Evolutionary conservation across 805 yeast species (phyloP).

Genomic region (Lipomyces chichibuensis): DNA sequence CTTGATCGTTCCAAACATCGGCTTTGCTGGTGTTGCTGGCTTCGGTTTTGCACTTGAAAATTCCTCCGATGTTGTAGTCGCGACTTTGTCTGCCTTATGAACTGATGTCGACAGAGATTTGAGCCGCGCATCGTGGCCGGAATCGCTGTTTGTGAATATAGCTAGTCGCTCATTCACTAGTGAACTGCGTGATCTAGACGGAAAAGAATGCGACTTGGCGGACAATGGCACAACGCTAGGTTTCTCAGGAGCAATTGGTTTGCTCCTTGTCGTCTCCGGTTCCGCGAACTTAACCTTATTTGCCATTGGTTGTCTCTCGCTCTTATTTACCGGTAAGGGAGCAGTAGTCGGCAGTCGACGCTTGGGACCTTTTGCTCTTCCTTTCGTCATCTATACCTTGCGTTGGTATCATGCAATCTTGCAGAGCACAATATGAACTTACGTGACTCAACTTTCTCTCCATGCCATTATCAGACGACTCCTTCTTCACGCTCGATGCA

Average conservation of each 20-base stretch:
- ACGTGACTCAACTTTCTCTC: conserved; percentile 15
- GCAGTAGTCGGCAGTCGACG: conserved; percentile 13
- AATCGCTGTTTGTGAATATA: conserved; percentile 4
- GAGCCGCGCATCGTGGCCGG: neutral
- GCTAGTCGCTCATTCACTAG: conserved; percentile 13
- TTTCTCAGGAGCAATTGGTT: neutral
- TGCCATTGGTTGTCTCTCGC: neutral
- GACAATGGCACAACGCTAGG: neutral
- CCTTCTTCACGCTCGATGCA: conserved; percentile 2
- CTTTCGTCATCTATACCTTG: conserved; percentile 17
- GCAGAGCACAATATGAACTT: neutral
- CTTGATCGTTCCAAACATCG: neutral
- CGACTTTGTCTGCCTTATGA: neutral
- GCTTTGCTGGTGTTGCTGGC: conserved; percentile 7
- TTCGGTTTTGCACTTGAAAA: neutral
- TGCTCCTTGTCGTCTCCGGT: neutral
- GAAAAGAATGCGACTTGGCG: neutral
- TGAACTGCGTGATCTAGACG: conserved; percentile 2
- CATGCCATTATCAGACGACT: neutral
- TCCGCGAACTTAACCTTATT: neutral
- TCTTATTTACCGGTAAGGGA: neutral
- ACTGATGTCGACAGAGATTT: neutral
- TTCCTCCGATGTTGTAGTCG: neutral
- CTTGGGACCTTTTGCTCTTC: conserved; percentile 24
- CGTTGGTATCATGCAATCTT: neutral